Evolutionary conservation across 345 rosid species (phyloP).

Genomic region (Brassica rapa): DNA sequence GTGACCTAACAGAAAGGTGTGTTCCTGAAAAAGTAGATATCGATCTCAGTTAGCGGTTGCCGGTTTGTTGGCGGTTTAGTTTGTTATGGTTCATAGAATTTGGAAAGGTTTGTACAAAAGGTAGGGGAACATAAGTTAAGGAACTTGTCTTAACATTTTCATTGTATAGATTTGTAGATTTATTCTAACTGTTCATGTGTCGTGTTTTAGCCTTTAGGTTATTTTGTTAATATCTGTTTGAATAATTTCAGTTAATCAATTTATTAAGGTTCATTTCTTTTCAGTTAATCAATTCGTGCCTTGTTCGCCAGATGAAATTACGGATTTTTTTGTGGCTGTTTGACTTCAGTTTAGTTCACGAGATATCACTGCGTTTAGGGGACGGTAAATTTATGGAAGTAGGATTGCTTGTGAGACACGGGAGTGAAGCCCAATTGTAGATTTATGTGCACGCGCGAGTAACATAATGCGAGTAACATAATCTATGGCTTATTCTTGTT

Average conservation of each 20-base stretch:
- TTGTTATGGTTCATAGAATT: conserved; percentile 26
- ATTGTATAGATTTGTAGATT: conserved; percentile 19
- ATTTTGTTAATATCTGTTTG: conserved; percentile 17
- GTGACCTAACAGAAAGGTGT: conserved; percentile 75
- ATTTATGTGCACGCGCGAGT: neutral
- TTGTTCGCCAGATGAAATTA: too few relatives aligned
- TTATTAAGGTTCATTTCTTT: neutral
- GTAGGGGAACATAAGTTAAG: conserved; percentile 23
- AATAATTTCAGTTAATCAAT: conserved; percentile 18
- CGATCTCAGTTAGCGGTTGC: conserved; percentile 56
- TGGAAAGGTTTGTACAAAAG: conserved; percentile 33
- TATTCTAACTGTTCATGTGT: conserved; percentile 28
- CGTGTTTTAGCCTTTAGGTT: conserved; percentile 17
- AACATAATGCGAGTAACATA: neutral
- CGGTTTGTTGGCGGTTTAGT: conserved; percentile 21
- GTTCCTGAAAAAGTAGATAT: conserved; percentile 70
- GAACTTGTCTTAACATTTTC: conserved; percentile 38
- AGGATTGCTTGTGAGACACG: neutral
- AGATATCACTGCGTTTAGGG: neutral
- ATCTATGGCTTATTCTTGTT: neutral
- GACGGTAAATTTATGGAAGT: neutral
- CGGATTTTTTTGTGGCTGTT: too few relatives aligned
- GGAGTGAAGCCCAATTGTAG: neutral
- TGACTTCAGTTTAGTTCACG: neutral
- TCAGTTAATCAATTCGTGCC: too few relatives aligned